Percentiles rank a stretch among this genome's conserved stretches.
phyloP scores from a whole-genome alignment of 768 basidiomycete species.

The Boletus sp. region DNA sequence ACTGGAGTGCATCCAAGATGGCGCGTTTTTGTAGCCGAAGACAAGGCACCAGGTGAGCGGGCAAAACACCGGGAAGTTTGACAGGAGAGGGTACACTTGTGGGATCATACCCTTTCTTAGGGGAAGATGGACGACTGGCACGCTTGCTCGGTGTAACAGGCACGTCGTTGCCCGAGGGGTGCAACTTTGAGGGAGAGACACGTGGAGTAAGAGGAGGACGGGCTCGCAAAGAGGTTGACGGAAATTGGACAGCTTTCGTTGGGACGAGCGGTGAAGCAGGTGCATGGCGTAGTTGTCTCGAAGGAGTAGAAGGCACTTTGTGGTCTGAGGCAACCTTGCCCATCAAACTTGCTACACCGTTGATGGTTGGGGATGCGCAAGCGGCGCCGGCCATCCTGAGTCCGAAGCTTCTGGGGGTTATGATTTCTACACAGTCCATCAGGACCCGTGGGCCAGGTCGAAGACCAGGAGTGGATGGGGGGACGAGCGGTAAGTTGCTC shows the following conservation, averaged over 20 bases:
- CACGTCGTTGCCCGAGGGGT: constrained; percentile 1
- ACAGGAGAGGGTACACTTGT: constrained; percentile 9
- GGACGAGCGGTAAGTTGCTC: background rate
- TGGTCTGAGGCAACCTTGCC: background rate
- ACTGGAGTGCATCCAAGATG: constrained; percentile 47
- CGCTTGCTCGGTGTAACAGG: constrained; percentile 19
- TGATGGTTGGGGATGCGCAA: constrained; percentile 13
- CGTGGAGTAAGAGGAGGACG: constrained; percentile 17
- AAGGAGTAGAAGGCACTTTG: constrained; percentile 21
- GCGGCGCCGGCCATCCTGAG: background rate
- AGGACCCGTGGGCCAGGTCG: constrained; percentile 22
- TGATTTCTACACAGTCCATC: constrained; percentile 33
- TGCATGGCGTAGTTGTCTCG: constrained; percentile 3
- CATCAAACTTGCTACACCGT: background rate
- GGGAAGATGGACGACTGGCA: constrained; percentile 6
- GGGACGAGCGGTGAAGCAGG: background rate
- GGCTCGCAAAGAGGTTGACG: constrained; percentile 14
- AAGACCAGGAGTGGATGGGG: constrained; percentile 26
- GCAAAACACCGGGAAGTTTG: constrained; percentile 32
- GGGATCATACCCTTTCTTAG: constrained; percentile 11
- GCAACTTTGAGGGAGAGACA: constrained; percentile 16
- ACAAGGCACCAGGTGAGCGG: constrained; percentile 42
- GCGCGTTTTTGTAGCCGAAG: constrained; percentile 58
- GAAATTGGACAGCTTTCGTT: constrained; percentile 4
- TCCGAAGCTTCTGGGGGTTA: constrained; percentile 22